phyloP scores from a whole-genome alignment of 1,139 yeast genomes.

The Suhomyces choctaworum region DNA sequence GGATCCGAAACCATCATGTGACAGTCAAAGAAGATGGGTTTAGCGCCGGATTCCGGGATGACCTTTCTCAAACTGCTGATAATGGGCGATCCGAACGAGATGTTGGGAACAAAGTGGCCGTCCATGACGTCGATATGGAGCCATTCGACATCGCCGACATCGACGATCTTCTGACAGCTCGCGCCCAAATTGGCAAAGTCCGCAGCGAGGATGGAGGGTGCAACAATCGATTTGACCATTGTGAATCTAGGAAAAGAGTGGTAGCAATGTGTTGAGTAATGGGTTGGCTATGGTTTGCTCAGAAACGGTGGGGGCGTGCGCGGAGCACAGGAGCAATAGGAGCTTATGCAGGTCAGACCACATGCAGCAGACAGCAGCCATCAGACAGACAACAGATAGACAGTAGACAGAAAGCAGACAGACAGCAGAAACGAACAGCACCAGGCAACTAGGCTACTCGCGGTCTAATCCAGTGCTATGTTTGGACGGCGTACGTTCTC shows the following conservation, averaged over 20 bases:
- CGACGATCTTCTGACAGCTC: conserved; percentile 76
- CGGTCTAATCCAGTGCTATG: too few relatives aligned
- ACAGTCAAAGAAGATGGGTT: conserved; percentile 83
- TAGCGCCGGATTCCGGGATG: conserved; percentile 58
- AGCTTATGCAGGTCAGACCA: too few relatives aligned
- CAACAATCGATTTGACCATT: conserved; percentile 82
- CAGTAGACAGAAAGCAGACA: too few relatives aligned
- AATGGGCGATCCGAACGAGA: conserved; percentile 90
- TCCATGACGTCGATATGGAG: conserved; percentile 98
- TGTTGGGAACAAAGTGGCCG: conserved; percentile 97
- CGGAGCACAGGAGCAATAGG: background rate
- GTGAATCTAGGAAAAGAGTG: background rate
- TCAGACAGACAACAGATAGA: too few relatives aligned
- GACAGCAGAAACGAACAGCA: too few relatives aligned
- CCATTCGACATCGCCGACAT: conserved; percentile 73
- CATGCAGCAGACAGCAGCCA: too few relatives aligned
- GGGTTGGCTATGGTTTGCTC: background rate
- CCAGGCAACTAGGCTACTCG: too few relatives aligned
- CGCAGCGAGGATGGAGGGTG: conserved; percentile 96
- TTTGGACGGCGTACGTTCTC: too few relatives aligned
- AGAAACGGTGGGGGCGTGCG: background rate
- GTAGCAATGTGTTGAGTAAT: background rate
- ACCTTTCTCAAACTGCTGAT: conserved; percentile 76
- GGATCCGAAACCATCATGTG: conserved; percentile 99
- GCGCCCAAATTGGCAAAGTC: conserved; percentile 88